These are phyloP conservation scores for Thamnidium elegans DNA, from an alignment of 192 early-diverging fungal species.

Conservation along the genomic window DNA sequence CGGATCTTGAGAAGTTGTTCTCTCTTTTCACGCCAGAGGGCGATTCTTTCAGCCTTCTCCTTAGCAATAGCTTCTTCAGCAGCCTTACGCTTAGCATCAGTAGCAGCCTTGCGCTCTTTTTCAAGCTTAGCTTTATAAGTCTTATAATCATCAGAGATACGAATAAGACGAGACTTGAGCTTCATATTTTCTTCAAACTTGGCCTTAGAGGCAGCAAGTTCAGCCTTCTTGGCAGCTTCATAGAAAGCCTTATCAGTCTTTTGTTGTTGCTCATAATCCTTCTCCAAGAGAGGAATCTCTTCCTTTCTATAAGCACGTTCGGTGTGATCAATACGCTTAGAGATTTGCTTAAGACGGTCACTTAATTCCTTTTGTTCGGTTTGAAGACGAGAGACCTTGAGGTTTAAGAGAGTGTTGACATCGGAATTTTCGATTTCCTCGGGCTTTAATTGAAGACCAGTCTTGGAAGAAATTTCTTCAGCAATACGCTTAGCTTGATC, in stretches of 20 bases:
- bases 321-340: conserved; percentile 83
- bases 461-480: conserved; percentile 48
- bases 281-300: conserved; percentile 86
- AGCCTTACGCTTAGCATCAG: conserved; percentile 51
- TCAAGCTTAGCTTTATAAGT: conserved; percentile 60
- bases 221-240: conserved; percentile 67
- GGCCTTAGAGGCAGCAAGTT: conserved; percentile 58
- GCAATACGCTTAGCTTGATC: conserved; percentile 83
- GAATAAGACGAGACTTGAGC: conserved; percentile 74
- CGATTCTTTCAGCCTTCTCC: conserved; percentile 71
- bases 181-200: conserved; percentile 72
- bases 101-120: conserved; percentile 55
- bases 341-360: conserved; percentile 67
- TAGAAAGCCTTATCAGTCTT: conserved; percentile 77
- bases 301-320: conserved; percentile 91
- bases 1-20: conserved; percentile 44
- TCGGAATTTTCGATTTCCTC: conserved; percentile 83
- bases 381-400: conserved; percentile 89
- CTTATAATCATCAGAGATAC: conserved; percentile 81
- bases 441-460: conserved; percentile 36
- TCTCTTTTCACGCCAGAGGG: conserved; percentile 52
- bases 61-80: conserved; percentile 62
- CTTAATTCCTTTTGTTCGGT: conserved; percentile 84
- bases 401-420: conserved; percentile 70
- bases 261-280: conserved; percentile 91